These are phyloP conservation scores for Irpex sp. DNA, from an alignment of 1,284 basidiomycete genomes.

Conservation along the genomic window DNA sequence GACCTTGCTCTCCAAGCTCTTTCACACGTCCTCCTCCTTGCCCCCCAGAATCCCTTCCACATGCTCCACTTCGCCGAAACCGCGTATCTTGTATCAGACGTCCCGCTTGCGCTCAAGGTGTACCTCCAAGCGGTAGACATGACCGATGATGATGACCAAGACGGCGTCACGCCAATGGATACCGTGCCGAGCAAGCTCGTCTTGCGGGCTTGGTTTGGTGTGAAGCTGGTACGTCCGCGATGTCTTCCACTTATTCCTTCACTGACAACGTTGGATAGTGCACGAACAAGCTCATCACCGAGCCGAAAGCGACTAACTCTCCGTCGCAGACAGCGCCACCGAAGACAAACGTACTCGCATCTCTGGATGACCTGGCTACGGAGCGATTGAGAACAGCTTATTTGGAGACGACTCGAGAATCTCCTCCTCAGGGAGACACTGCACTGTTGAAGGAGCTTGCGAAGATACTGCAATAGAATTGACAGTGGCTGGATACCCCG, in stretches of 20 bases:
- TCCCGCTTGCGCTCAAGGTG: constrained; percentile 77
- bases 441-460: constrained; percentile 22
- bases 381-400: constrained; percentile 61
- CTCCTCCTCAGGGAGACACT: constrained; percentile 20
- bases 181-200: constrained; percentile 51
- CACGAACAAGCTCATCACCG: constrained; percentile 45
- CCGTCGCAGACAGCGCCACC: constrained; percentile 53
- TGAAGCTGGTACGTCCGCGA: constrained; percentile 64
- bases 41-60: constrained; percentile 83
- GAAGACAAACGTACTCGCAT: constrained; percentile 45
- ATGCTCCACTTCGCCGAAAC: constrained; percentile 83
- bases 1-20: constrained; percentile 65
- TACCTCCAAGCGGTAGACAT: constrained; percentile 83
- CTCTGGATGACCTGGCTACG: constrained; percentile 60
- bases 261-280: constrained; percentile 34
- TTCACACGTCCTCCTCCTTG: constrained; percentile 76
- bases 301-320: constrained; percentile 33
- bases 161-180: constrained; percentile 30
- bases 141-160: constrained; percentile 55
- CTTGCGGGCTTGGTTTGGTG: constrained; percentile 79
- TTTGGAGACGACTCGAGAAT: constrained; percentile 25
- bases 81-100: constrained; percentile 72
- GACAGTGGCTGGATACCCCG: neutral
- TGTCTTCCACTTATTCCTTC: neutral
- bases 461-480: constrained; percentile 15